Evolutionary conservation across 177 flowering plant species (phyloP), one percentile per base, ranked within the genome.

Genomic region (Vitis hybrid): DNA sequence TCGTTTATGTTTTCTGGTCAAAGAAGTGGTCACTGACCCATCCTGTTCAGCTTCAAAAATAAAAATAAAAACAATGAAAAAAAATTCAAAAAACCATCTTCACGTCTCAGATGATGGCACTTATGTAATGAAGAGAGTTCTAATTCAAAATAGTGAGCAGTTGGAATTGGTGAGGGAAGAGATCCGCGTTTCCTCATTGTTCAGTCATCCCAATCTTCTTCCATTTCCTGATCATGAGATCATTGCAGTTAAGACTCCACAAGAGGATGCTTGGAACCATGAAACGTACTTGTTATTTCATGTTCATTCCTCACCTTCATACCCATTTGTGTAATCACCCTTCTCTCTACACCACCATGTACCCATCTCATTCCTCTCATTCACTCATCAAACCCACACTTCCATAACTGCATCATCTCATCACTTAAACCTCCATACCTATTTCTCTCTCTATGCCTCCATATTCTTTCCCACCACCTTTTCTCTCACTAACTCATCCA

Each of bases 151-250:
- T 58, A 84, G 66, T 72, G 97, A 95, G 68, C 97, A 95, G 78
- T 73, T 95, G 82, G 88, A 89, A 73, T 73, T 88, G 84, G 98
- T 95, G 79, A 85, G 85, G 71, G 89, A 93, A 77, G 98, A 93
- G 85, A 90, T 93, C 55, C 97, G 86, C 31, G 88, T 95, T 74
- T 93, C 98, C 1, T 90, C 96, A 0, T 77, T 88, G 70, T 95
- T 95, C 79, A 89, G 68, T 76, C 99, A 95, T 78, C 89, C 87
- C 29, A 91, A 95, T 85, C 79, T 95, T 73, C 97, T 95, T 76
- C 99, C 99, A 1, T 92, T 95, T 69, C 87, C 93, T 69, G 99
- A 93, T 79, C 97, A 95, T 86, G 98, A 98, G 39, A 88, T 93
- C 48, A 88, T 95, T 77, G 78, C 91, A 20, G 92, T 87, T 50